Evolutionary conservation across 2,329 filamentous ascomycete species (phyloP).

Genomic region (Leptosphaerulina australis): DNA sequence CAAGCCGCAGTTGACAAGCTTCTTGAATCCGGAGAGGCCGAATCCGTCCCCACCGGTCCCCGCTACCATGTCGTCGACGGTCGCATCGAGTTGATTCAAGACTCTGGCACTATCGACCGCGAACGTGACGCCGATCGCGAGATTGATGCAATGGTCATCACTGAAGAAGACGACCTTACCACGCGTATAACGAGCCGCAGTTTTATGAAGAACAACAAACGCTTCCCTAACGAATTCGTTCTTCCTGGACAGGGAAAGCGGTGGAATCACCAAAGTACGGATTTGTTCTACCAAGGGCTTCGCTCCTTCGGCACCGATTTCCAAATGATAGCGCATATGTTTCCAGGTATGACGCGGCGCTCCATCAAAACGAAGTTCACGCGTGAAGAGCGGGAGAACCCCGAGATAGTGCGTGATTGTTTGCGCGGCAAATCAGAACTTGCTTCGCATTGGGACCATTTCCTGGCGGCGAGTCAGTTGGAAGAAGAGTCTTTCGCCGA

Average conservation of each 20-base stretch:
- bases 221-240: constrained; percentile 55
- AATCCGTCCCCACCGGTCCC: constrained; percentile 41
- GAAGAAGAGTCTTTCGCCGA: constrained; percentile 47
- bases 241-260: constrained; percentile 52
- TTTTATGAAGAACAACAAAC: constrained; percentile 66
- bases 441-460: constrained; percentile 46
- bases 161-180: constrained; percentile 81
- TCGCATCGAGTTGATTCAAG: constrained; percentile 72
- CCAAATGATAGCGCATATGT: constrained; percentile 77
- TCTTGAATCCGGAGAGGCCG: constrained; percentile 20
- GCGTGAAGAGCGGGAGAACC: constrained; percentile 73
- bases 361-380: constrained; percentile 84
- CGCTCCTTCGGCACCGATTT: constrained; percentile 84
- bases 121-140: constrained; percentile 66
- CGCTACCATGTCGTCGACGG: constrained; percentile 69
- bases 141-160: constrained; percentile 62
- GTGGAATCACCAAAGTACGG: constrained; percentile 75
- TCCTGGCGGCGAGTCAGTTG: constrained; percentile 43
- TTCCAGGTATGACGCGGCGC: constrained; percentile 71
- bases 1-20: constrained; percentile 32
- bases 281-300: constrained; percentile 76
- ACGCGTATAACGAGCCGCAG: constrained; percentile 71
- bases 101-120: constrained; percentile 70
- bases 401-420: constrained; percentile 66
- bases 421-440: constrained; percentile 56